These are phyloP conservation scores for Ophiostoma australiae DNA, from an alignment of 2,329 filamentous ascomycete species.

Conservation along the genomic window DNA sequence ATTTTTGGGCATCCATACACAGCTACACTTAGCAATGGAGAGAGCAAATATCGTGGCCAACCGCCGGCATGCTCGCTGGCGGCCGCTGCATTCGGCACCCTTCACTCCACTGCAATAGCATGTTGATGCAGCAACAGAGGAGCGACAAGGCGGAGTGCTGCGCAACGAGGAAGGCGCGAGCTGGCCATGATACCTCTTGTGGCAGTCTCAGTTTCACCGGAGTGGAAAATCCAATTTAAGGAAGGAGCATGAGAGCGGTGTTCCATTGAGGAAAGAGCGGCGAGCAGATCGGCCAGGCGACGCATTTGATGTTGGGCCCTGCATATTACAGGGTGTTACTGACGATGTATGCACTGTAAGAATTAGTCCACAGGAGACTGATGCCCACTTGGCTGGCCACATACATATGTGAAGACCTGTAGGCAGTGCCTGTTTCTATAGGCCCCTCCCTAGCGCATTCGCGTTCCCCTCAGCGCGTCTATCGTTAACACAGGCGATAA, in stretches of 20 bases:
- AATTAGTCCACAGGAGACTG: neutral
- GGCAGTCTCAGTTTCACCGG: constrained; percentile 14
- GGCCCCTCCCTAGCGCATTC: neutral
- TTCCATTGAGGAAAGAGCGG: neutral
- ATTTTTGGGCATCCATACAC: neutral
- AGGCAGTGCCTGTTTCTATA: neutral
- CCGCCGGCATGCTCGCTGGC: neutral
- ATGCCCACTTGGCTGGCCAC: neutral
- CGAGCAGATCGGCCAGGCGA: neutral
- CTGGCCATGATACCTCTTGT: constrained; percentile 11
- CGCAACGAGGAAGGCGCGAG: constrained; percentile 16
- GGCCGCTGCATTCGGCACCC: neutral
- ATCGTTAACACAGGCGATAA: neutral
- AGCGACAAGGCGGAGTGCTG: constrained; percentile 15
- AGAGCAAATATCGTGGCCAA: neutral
- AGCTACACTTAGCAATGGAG: neutral
- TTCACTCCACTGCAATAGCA: constrained; percentile 23
- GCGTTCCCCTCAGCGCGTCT: constrained; percentile 1
- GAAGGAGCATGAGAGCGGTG: neutral
- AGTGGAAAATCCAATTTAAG: constrained; percentile 13
- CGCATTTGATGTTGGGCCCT: neutral
- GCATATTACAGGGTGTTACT: neutral
- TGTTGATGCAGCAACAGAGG: constrained; percentile 26
- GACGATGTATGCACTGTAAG: neutral
- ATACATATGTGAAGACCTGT: neutral